Conservation (phyloP, 1,284 basidiomycete genomes). For the Leccinum subrobustum region DNA sequence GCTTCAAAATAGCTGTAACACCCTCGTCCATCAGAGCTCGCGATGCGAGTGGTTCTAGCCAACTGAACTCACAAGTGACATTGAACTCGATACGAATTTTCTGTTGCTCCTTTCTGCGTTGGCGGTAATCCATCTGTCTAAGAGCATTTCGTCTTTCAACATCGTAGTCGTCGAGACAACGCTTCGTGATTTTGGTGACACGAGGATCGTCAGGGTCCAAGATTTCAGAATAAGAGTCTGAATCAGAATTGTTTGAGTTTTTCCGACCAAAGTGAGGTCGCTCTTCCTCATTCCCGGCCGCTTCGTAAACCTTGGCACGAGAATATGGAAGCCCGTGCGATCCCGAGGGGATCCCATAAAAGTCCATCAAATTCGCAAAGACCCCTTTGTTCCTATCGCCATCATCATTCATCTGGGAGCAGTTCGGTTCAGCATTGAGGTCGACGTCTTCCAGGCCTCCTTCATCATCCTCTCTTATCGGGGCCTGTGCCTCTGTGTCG, state of each 20-base stretch:
- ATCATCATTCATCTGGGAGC: neutral
- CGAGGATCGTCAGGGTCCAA: conserved; percentile 56
- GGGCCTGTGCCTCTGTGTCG: conserved; percentile 28
- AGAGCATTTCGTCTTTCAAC: conserved; percentile 58
- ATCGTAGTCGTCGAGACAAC: conserved; percentile 52
- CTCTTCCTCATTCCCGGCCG: neutral
- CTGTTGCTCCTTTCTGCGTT: conserved; percentile 60
- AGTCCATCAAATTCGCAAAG: no score
- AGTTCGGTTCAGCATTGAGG: conserved; percentile 10
- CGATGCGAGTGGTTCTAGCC: neutral
- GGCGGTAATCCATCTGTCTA: conserved; percentile 62
- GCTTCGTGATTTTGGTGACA: conserved; percentile 43
- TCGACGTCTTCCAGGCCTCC: conserved; percentile 6
- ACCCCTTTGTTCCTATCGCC: no score
- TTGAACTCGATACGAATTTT: conserved; percentile 69
- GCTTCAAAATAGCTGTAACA: conserved; percentile 48
- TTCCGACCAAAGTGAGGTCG: conserved; percentile 11
- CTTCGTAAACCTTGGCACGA: conserved; percentile 26
- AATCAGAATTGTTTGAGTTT: conserved; percentile 26
- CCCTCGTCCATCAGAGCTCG: neutral
- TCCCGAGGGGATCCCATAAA: no score
- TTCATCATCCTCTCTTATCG: conserved; percentile 2
- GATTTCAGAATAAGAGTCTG: conserved; percentile 41
- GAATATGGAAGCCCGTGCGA: neutral
- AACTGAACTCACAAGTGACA: conserved; percentile 51